A percentile compares a stretch with the other conserved stretches of the same genome.
phyloP scores from a whole-genome alignment of 768 basidiomycete genomes.

The Amanita polypyramis region DNA sequence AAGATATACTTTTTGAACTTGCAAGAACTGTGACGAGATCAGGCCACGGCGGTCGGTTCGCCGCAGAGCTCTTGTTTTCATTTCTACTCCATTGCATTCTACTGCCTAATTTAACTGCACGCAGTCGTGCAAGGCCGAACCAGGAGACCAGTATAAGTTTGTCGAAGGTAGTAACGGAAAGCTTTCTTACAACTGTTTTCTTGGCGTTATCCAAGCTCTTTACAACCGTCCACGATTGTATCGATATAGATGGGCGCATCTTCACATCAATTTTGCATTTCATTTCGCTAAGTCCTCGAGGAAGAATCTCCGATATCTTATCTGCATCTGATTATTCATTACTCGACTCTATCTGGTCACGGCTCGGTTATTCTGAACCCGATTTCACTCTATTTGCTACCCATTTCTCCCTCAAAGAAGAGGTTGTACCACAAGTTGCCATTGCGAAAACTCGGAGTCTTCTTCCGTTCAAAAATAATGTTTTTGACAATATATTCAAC shows the following conservation, averaged over 20 bases:
- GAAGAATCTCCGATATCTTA: not conserved
- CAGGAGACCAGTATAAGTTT: constrained; percentile 20
- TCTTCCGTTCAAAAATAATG: constrained; percentile 28
- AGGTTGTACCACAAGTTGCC: not conserved
- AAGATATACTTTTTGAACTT: not conserved
- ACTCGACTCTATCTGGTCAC: constrained; percentile 2
- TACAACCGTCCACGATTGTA: constrained; percentile 12
- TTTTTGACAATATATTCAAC: constrained; percentile 19
- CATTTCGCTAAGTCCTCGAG: constrained; percentile 11
- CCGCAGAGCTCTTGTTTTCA: constrained; percentile 12
- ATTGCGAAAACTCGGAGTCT: not conserved
- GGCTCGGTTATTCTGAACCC: constrained; percentile 10
- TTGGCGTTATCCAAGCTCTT: constrained; percentile 18
- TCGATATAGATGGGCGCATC: constrained; percentile 46
- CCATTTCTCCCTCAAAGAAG: not conserved
- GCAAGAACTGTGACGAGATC: not conserved
- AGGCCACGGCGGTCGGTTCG: constrained; percentile 4
- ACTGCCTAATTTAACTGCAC: constrained; percentile 22
- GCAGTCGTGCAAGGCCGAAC: constrained; percentile 27
- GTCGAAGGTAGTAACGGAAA: constrained; percentile 17
- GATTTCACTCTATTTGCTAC: constrained; percentile 14
- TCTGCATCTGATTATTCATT: not conserved
- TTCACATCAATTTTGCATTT: constrained; percentile 35
- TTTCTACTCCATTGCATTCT: constrained; percentile 16
- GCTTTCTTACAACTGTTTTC: constrained; percentile 33